These are phyloP conservation scores for Eutrema salsugineum DNA, from an alignment of 441 rosid species.

Conservation along the genomic window DNA sequence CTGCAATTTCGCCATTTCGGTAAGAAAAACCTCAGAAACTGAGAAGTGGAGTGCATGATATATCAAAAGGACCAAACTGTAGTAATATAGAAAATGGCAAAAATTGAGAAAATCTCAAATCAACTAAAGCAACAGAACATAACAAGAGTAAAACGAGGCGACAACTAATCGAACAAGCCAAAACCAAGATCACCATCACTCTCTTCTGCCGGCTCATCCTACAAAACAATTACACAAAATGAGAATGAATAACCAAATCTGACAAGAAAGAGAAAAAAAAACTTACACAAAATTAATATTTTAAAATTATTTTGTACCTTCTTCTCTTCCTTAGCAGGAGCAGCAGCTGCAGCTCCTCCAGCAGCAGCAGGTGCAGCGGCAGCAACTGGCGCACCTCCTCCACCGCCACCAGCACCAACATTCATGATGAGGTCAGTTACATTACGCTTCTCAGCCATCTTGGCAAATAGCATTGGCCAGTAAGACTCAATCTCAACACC, in stretches of 20 bases:
- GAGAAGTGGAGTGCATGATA: not conserved
- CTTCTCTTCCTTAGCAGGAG: slow-evolving; percentile 61
- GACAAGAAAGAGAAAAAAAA: not conserved
- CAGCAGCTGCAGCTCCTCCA: slow-evolving; percentile 38
- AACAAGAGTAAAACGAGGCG: not conserved
- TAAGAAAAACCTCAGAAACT: not conserved
- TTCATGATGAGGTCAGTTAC: slow-evolving; percentile 55
- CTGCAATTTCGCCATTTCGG: no score
- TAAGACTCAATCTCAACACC: slow-evolving; percentile 52
- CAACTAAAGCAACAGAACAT: slow-evolving; percentile 3
- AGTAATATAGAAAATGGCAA: slow-evolving; percentile 1
- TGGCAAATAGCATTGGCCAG: slow-evolving; percentile 79
- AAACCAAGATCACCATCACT: slow-evolving; percentile 87
- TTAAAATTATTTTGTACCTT: slow-evolving; percentile 49
- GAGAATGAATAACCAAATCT: not conserved
- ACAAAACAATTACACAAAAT: slow-evolving; percentile 3
- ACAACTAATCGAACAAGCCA: slow-evolving; percentile 62
- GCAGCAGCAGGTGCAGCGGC: slow-evolving; percentile 41
- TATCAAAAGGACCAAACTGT: slow-evolving; percentile 1
- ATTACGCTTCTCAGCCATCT: slow-evolving; percentile 60
- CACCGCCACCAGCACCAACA: slow-evolving; percentile 74
- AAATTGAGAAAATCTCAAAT: slow-evolving; percentile 9
- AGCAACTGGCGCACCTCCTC: slow-evolving; percentile 35
- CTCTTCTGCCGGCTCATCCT: slow-evolving; percentile 79
- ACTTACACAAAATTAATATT: no score